phyloP scores from a whole-genome alignment of 1,284 basidiomycete species.

The Xanthoconium separans region DNA sequence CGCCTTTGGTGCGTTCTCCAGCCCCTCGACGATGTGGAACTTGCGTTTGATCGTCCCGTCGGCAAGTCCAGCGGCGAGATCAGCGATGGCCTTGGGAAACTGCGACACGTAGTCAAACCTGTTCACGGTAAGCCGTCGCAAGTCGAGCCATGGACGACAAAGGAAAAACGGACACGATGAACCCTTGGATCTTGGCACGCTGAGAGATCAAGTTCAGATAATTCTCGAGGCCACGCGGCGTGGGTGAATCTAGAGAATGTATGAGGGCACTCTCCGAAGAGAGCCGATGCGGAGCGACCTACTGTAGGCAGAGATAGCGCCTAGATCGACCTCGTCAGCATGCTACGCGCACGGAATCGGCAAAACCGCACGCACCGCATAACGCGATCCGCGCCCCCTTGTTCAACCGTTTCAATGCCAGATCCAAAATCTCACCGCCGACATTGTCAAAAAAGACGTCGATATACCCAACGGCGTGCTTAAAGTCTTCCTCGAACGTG shows the following conservation, averaged over 20 bases:
- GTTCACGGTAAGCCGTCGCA: conserved; percentile 1
- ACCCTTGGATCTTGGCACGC: conserved; percentile 79
- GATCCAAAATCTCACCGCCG: conserved; percentile 80
- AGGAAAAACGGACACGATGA: conserved; percentile 64
- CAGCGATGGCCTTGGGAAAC: conserved; percentile 53
- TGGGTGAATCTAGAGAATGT: conserved; percentile 44
- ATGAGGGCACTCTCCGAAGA: not conserved
- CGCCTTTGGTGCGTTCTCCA: conserved; percentile 69
- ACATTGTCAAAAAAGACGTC: conserved; percentile 91
- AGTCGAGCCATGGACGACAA: not conserved
- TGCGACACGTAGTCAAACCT: conserved; percentile 67
- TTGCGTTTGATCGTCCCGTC: conserved; percentile 80
- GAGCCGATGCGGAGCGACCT: conserved; percentile 22
- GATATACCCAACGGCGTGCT: conserved; percentile 56
- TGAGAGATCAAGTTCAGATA: conserved; percentile 72
- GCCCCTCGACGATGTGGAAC: conserved; percentile 76
- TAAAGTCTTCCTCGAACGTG: conserved; percentile 68
- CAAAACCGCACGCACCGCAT: conserved; percentile 49
- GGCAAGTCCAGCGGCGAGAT: conserved; percentile 53
- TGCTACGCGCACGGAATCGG: not conserved
- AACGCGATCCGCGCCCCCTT: conserved; percentile 76
- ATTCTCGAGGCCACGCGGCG: conserved; percentile 57
- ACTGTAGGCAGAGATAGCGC: conserved; percentile 83
- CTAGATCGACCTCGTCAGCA: conserved; percentile 34
- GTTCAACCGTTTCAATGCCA: conserved; percentile 72